phyloP scores from a whole-genome alignment of 176 grass and related monocot species.

The Lolium multiflorum region DNA sequence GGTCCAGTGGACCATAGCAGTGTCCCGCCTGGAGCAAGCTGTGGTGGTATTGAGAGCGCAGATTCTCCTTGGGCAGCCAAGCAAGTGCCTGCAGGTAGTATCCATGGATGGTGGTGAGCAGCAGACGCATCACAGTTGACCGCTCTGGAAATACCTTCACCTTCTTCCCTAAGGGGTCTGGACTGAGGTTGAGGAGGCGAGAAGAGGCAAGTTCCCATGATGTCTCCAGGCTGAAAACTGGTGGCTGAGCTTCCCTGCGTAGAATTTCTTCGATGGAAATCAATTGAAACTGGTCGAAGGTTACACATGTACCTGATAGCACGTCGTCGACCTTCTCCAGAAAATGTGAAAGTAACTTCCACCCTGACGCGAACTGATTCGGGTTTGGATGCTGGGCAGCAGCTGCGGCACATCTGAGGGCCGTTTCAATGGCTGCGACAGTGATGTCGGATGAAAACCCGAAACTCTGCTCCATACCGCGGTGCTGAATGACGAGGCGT shows the following conservation, averaged over 20 bases:
- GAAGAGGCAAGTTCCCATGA: neutral
- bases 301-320: neutral
- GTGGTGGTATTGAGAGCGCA: neutral
- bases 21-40: neutral
- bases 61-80: neutral
- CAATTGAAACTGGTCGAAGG: neutral
- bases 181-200: neutral
- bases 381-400: neutral
- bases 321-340: neutral
- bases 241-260: neutral
- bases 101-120: no score
- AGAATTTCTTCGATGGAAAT: neutral
- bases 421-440: neutral
- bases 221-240: neutral
- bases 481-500: no score
- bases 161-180: neutral
- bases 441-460: neutral
- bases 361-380: neutral
- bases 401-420: neutral
- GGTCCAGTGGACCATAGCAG: no score
- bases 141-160: neutral
- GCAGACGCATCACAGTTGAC: neutral
- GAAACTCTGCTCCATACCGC: neutral
- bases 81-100: conserved; percentile 2
- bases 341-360: neutral